Base-by-base conservation (phyloP, 2,329 filamentous ascomycete species). In the Neocatenulostroma microsporum region DNA sequence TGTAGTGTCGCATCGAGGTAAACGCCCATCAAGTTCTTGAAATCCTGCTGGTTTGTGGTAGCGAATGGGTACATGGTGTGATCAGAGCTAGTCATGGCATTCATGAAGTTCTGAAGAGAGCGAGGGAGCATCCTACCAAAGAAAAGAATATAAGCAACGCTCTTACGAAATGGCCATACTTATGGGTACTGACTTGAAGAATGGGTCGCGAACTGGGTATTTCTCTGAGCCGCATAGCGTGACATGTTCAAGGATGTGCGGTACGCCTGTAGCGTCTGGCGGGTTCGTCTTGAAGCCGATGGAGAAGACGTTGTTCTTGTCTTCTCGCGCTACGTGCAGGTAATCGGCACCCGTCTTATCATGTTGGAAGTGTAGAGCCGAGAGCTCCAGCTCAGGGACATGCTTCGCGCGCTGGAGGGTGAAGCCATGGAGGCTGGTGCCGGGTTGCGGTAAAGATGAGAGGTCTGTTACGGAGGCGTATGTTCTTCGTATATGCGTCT, bases 91-190 rank as follows among this genome's bases (percentile, higher is more conserved):
- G 91, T 98, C 59, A 96, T 94, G 43, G 91, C 91, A 62, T 98
- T 98, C 91, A 98, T 98, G 58, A 95, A 98, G 64, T 96, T 98
- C 47, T 91, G 95, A n/a, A 98, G 73, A 4, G 91, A 95, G 51
- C 91, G 80, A 15, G 91, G 91, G 18, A 98, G 75, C 91, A 98
- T 98, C 74, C 96, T 98, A n/a, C n/a, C n/a, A 72, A 98, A 98
- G 71, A 98, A 98, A 0, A n/a, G n/a, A n/a, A n/a, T n/a, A n/a
- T n/a, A n/a, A n/a, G n/a, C n/a, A n/a, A n/a, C n/a, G n/a, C n/a
- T n/a, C n/a, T n/a, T n/a, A n/a, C n/a, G n/a, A n/a, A n/a, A n/a
- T n/a, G n/a, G n/a, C n/a, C n/a, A n/a, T n/a, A n/a, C n/a, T n/a
- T n/a, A n/a, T n/a, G n/a, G n/a, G n/a, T n/a, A n/a, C n/a, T n/a